phyloP scores from a whole-genome alignment of 306 rosid species.

The Medicago truncatula region DNA sequence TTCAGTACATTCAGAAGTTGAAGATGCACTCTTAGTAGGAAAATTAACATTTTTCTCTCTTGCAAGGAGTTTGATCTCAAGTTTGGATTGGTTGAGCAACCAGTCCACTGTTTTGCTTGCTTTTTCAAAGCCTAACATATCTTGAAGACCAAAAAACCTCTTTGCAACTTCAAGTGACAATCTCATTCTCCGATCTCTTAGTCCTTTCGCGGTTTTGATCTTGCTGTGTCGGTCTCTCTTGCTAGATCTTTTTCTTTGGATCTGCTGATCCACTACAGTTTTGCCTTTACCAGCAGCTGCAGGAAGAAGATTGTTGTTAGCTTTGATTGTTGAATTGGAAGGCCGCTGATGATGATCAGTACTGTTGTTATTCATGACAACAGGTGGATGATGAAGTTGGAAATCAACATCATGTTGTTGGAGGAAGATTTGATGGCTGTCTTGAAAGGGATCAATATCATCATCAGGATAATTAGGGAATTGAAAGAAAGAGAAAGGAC shows the following conservation, averaged over 20 bases:
- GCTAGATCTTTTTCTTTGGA: constrained; percentile 56
- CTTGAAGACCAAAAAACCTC: constrained; percentile 82
- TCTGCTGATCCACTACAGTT: background rate
- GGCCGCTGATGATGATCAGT: background rate
- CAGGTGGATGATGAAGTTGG: constrained; percentile 32
- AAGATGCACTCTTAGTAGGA: constrained; percentile 47
- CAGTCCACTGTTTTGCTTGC: constrained; percentile 95
- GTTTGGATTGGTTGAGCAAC: constrained; percentile 64
- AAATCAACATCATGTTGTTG: constrained; percentile 49
- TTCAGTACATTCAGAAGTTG: constrained; percentile 82
- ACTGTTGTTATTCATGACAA: background rate
- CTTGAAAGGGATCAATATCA: constrained; percentile 51
- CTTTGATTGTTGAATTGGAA: background rate
- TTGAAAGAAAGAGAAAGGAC: constrained; percentile 54
- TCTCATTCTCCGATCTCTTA: constrained; percentile 90
- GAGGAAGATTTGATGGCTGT: constrained; percentile 45
- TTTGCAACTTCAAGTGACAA: constrained; percentile 77
- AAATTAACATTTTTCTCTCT: constrained; percentile 40
- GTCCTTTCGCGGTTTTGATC: constrained; percentile 71
- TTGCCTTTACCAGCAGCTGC: background rate
- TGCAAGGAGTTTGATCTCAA: constrained; percentile 64
- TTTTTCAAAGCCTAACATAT: constrained; percentile 79
- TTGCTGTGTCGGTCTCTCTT: constrained; percentile 94
- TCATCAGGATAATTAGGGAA: constrained; percentile 41
- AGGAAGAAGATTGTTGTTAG: constrained; percentile 14